phyloP scores from a whole-genome alignment of 1,284 basidiomycete genomes.

The Stygiomarasmius scandens region DNA sequence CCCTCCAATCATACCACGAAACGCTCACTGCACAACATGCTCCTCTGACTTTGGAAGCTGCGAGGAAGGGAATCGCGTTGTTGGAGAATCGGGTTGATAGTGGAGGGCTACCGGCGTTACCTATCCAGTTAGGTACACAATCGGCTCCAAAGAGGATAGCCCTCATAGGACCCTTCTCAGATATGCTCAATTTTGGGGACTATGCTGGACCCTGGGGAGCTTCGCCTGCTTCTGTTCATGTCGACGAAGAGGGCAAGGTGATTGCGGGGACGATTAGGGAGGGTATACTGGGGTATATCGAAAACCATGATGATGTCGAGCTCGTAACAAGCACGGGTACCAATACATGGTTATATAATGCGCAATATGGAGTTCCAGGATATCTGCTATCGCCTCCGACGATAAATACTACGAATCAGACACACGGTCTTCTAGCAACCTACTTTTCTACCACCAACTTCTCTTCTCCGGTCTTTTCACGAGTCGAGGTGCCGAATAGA shows the following conservation, averaged over 20 bases:
- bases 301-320: slow-evolving; percentile 15
- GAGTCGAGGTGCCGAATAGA: slow-evolving; percentile 27
- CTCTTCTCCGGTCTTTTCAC: slow-evolving; percentile 21
- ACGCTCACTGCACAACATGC: slow-evolving; percentile 22
- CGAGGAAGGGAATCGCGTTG: slow-evolving; percentile 26
- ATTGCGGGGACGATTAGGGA: slow-evolving; percentile 27
- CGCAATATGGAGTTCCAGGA: slow-evolving; percentile 30
- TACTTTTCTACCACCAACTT: slow-evolving; percentile 30
- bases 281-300: slow-evolving; percentile 24
- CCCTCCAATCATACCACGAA: slow-evolving; percentile 21
- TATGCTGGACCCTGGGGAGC: slow-evolving; percentile 31
- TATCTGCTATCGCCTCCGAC: slow-evolving; percentile 25
- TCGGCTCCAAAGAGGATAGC: slow-evolving; percentile 21
- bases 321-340: slow-evolving; percentile 29
- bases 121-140: slow-evolving; percentile 16
- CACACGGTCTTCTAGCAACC: slow-evolving; percentile 25
- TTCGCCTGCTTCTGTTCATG: slow-evolving; percentile 19
- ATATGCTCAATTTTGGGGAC: slow-evolving; percentile 31
- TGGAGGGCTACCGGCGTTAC: slow-evolving; percentile 21
- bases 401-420: neutral
- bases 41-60: slow-evolving; percentile 28
- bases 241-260: neutral
- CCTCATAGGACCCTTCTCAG: slow-evolving; percentile 28
- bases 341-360: slow-evolving; percentile 32
- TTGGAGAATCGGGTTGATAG: slow-evolving; percentile 26